Base-by-base conservation (phyloP, 2,329 filamentous ascomycete species). In the Scorias spongiosa region DNA sequence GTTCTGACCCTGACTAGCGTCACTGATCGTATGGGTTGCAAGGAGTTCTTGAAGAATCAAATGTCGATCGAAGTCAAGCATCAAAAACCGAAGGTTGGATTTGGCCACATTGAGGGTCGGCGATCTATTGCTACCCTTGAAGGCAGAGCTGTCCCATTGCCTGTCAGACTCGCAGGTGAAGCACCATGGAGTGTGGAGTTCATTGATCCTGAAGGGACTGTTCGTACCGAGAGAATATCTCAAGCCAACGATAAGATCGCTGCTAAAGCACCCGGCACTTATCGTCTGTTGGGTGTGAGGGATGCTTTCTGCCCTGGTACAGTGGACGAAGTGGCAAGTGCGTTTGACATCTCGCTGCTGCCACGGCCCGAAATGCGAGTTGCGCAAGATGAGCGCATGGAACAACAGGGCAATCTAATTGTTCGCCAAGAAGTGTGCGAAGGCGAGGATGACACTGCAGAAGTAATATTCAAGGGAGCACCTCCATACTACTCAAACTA, bases 391-490 rank as follows among this genome's bases (percentile, higher is more conserved):
- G 69, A 77, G 3, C 74, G 78, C 40, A 70, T 84, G 40, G 67
- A 67, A 10, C 63, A 57, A 12, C 56, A 71, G 30, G 67, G 69
- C 12, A 67, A 69, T 26, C 70, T 71, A 29, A 83, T 80, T 57
- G 60, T 79, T 52, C 93, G 93, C 63, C 74, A 79, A 37, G 80
- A 88, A 48, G 81, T 98, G 28, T 98, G 91, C 57, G 88, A 98
- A 66, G 89, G 89, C 28, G 89, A 96, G 48, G 83, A 94, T 56
- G 89, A 95, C 60, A 78, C 80, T 2, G 79, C 95, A 44, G 87
- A 95, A 56, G 68, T 98, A 43, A 73, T 74, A 38, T 73, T 98
- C 48, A 75, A 75, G 59, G 89, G 84, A 44, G 74, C 80, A 42
- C 75, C 88, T 30, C 91, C 91, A 1, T 96, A 83, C 60, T 78